Conservation (phyloP, 257 asterid species). For the Fraxinus americana region DNA sequence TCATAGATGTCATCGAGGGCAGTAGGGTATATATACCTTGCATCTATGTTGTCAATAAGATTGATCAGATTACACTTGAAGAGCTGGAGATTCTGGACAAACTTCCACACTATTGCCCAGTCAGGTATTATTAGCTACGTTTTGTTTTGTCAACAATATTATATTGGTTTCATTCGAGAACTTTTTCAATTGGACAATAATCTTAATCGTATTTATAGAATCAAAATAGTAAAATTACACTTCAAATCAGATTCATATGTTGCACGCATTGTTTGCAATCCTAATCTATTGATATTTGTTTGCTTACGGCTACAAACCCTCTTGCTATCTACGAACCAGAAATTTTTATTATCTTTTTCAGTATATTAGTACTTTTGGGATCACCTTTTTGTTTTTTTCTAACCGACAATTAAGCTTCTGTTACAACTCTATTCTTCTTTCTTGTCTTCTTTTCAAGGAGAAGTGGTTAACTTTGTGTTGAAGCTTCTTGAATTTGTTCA, state of each 20-base stretch:
- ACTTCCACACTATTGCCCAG: conserved; percentile 96
- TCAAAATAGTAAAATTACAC: not conserved
- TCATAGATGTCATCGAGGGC: conserved; percentile 96
- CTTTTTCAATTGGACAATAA: not conserved
- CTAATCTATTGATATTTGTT: not conserved
- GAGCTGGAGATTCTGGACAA: conserved; percentile 96
- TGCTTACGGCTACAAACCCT: not conserved
- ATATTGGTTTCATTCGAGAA: not conserved
- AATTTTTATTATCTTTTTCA: too few species aligned
- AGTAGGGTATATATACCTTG: conserved; percentile 94
- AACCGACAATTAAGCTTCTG: not conserved
- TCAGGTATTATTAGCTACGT: conserved; percentile 54
- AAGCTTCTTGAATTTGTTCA: too few species aligned
- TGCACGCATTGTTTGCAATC: not conserved
- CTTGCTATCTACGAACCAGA: not conserved
- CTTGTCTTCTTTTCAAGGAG: not conserved
- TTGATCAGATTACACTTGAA: conserved; percentile 96
- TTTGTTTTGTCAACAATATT: not conserved
- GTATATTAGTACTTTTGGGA: not conserved
- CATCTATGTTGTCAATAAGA: conserved; percentile 87
- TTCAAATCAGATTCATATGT: not conserved
- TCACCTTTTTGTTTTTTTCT: not conserved
- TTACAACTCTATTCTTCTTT: not conserved
- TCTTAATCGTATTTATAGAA: not conserved
- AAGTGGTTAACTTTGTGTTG: too few species aligned